A percentile compares a stretch with the other conserved stretches of the same genome.
phyloP scores from a whole-genome alignment of 2,329 filamentous ascomycete species.

The Cercospora janseana region DNA sequence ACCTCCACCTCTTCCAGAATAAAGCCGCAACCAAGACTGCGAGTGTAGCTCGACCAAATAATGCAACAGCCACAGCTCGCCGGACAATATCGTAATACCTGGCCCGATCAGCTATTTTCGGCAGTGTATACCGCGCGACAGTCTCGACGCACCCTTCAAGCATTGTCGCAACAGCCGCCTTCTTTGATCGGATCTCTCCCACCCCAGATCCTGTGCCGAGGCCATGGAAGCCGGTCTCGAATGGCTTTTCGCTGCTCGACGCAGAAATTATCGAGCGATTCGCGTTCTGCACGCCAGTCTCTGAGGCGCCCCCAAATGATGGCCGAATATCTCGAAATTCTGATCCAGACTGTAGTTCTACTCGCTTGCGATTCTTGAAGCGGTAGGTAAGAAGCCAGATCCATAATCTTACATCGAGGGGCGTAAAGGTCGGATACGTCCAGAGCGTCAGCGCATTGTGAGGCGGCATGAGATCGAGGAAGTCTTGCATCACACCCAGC shows the following conservation, averaged over 20 bases:
- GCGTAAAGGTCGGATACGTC: slow-evolving; percentile 67
- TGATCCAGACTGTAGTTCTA: slow-evolving; percentile 35
- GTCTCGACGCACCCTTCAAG: slow-evolving; percentile 46
- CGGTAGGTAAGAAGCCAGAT: slow-evolving; percentile 60
- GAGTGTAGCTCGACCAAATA: slow-evolving; percentile 39
- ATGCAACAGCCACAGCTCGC: slow-evolving; percentile 46
- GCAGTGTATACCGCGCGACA: slow-evolving; percentile 27
- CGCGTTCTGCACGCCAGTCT: slow-evolving; percentile 22
- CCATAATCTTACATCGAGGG: slow-evolving; percentile 58
- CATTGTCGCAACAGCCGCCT: slow-evolving; percentile 49
- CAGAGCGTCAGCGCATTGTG: slow-evolving; percentile 61
- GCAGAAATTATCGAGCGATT: slow-evolving; percentile 4
- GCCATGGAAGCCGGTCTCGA: slow-evolving; percentile 48
- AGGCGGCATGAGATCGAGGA: slow-evolving; percentile 66
- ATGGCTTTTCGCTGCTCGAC: slow-evolving; percentile 31
- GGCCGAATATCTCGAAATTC: slow-evolving; percentile 27
- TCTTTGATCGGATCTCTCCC: slow-evolving; percentile 37
- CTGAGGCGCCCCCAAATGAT: slow-evolving; percentile 31
- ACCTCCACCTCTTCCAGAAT: slow-evolving; percentile 20
- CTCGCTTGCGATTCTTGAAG: slow-evolving; percentile 54
- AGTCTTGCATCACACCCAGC: slow-evolving; percentile 64
- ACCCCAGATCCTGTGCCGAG: slow-evolving; percentile 44
- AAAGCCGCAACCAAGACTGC: slow-evolving; percentile 19
- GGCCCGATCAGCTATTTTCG: slow-evolving; percentile 35
- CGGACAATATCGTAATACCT: slow-evolving; percentile 53